Evolutionary conservation across 257 asterid species (phyloP), one percentile per base, ranked within the genome.

Genomic region (Nicotiana benthamiana): DNA sequence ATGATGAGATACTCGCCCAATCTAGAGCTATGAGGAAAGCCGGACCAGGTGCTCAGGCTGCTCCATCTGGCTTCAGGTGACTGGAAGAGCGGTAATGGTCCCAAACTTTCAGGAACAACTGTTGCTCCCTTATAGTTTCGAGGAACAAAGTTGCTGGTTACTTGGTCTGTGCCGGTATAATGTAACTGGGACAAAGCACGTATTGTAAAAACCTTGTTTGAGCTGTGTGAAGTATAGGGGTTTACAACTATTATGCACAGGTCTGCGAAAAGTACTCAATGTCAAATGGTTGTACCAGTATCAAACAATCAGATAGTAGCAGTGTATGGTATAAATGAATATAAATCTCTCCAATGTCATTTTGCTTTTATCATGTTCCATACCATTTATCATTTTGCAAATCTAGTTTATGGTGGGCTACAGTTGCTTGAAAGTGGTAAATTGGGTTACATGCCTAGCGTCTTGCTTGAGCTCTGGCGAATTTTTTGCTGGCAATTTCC

Each of bases 11-110:
- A 83, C 87, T 90, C 77, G 93, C 92, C 10, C 93, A 90, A 66
- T 89, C 97, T 9, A 90, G 84, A 87, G 96, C 94, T 16, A 90
- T 79, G 93, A 84, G 90, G 83, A 87, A 86, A 36, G 84, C 87
- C 1, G 92, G 95, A 81, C 79, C 80, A 27, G 87, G 92, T 43
- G 90, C 92, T 40, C 95, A 89, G 83, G 91, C 94, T 11, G 90
- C 97, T 74, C 92, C 94, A 11, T 89, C 96, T 0, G 93, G 94
- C 67, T 85, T 89, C 81, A 85, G 97, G 82, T 92, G 77, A 88
- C 11, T 53, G 12, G 9, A 70, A 26, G 77, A 43, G 36, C 15
- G 13, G 24, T 16, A 32, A 64, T 22, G 67, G 11, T 26, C 77
- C 60, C 15, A 15, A 68, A 64, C 27, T 40, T 46, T 65, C 51